Percentiles rank a stretch among this genome's conserved stretches.
Evolutionary conservation across 208 protist species (phyloP).

Genomic region (Tritrichomonas musculus): DNA sequence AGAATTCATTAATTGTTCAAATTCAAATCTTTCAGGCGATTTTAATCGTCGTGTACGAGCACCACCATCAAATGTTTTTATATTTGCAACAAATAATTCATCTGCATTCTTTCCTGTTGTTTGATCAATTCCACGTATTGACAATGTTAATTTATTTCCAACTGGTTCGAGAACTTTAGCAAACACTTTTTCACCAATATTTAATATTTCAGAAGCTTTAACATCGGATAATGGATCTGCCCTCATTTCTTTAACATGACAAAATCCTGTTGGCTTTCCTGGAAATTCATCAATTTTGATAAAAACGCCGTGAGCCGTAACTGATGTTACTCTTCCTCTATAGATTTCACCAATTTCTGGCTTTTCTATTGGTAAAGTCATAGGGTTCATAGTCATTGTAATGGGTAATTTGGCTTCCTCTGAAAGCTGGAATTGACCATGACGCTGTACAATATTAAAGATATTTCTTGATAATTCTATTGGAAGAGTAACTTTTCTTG

Average conservation of each 20-base stretch:
- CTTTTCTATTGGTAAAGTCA: neutral
- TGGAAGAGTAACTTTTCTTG: neutral
- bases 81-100: neutral
- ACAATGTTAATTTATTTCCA: neutral
- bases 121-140: neutral
- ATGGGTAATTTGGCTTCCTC: neutral
- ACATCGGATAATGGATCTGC: neutral
- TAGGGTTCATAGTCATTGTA: no score
- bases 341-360: neutral
- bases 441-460: neutral
- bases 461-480: slow-evolving; percentile 23
- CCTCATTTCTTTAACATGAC: neutral
- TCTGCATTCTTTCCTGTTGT: neutral
- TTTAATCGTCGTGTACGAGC: neutral
- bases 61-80: neutral
- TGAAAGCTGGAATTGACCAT: neutral
- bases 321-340: neutral
- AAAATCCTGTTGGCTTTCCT: neutral
- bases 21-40: neutral
- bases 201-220: neutral
- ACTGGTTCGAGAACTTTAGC: neutral
- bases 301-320: neutral
- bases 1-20: neutral
- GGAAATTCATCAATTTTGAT: neutral
- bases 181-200: neutral